Evolutionary conservation across 352 stramenopile species (phyloP).

Genomic region (Phytopythium kandeliae): DNA sequence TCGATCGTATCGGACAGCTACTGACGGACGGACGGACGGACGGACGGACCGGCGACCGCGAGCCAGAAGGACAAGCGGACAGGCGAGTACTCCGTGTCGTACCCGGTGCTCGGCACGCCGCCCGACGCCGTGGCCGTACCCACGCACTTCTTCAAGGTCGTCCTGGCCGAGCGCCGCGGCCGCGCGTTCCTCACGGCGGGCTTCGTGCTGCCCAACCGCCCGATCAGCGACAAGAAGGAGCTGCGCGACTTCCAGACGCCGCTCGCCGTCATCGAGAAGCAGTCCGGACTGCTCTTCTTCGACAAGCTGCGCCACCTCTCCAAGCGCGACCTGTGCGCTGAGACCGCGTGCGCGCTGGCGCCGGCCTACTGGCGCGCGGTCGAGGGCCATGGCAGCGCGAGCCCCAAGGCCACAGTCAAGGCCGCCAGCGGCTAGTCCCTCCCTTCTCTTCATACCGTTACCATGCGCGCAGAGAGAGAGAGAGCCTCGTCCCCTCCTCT

Average conservation of each 20-base stretch:
- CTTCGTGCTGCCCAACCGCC: slow-evolving; percentile 93
- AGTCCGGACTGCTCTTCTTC: slow-evolving; percentile 93
- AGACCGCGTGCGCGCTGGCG: slow-evolving; percentile 59
- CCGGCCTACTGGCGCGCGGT: slow-evolving; percentile 38
- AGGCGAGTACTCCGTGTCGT: slow-evolving; percentile 61
- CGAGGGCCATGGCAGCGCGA: slow-evolving; percentile 3
- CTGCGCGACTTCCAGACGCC: slow-evolving; percentile 85
- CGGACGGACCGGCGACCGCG: slow-evolving; percentile 46
- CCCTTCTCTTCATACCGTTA: slow-evolving; percentile 5
- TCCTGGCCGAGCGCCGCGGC: slow-evolving; percentile 57
- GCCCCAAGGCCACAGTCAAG: slow-evolving; percentile 2
- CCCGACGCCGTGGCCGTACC: slow-evolving; percentile 88
- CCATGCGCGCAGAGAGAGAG: background rate
- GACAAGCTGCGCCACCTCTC: slow-evolving; percentile 58
- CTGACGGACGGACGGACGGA: slow-evolving; percentile 34
- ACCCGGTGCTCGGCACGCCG: slow-evolving; percentile 79
- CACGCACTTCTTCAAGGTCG: slow-evolving; percentile 97
- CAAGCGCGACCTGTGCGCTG: slow-evolving; percentile 53
- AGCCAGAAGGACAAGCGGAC: slow-evolving; percentile 61
- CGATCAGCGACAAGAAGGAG: slow-evolving; percentile 67
- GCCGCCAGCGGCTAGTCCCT: slow-evolving; percentile 9
- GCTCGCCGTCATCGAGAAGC: slow-evolving; percentile 90
- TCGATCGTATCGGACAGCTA: too few relatives aligned
- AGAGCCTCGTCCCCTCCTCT: background rate
- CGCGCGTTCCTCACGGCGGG: slow-evolving; percentile 78